A percentile compares a stretch with the other conserved stretches of the same genome.
Conservation (phyloP, 805 yeast genomes). For the Candida pini region DNA sequence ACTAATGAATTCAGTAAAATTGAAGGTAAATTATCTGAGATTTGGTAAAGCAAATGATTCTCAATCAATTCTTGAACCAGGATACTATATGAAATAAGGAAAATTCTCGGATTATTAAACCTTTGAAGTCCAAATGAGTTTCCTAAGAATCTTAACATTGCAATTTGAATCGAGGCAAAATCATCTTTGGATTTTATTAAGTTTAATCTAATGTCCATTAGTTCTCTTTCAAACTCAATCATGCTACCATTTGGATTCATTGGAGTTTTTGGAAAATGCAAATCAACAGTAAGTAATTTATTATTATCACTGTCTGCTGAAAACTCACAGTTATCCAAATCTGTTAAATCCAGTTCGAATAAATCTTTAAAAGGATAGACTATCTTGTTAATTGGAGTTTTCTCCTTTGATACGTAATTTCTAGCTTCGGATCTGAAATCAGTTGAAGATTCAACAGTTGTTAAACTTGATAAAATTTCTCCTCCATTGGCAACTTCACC, state of each 20-base stretch:
- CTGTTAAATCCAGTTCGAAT: too few relatives aligned
- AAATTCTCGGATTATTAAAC: constrained; percentile 33
- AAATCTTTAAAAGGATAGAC: too few relatives aligned
- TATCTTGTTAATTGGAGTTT: too few relatives aligned
- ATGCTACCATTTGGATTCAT: constrained; percentile 3
- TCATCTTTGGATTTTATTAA: constrained; percentile 17
- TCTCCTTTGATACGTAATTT: too few relatives aligned
- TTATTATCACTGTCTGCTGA: too few relatives aligned
- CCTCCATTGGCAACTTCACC: background rate
- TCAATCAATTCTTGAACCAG: constrained; percentile 37
- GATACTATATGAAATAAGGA: constrained; percentile 32
- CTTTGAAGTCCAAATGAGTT: constrained; percentile 28
- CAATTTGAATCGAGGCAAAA: constrained; percentile 23
- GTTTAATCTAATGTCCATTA: constrained; percentile 16
- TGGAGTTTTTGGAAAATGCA: constrained; percentile 14
- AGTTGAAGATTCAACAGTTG: constrained; percentile 17
- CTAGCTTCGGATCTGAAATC: constrained; percentile 7
- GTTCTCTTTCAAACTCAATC: constrained; percentile 14
- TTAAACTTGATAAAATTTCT: constrained; percentile 9
- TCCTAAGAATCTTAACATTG: constrained; percentile 28
- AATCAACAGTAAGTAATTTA: constrained; percentile 16
- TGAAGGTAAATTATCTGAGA: constrained; percentile 22
- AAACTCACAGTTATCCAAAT: too few relatives aligned
- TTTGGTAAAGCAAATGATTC: constrained; percentile 29
- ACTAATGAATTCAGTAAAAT: constrained; percentile 28